Evolutionary conservation across 1,284 basidiomycete genomes (phyloP).

Genomic region (Ustilago loliicola): DNA sequence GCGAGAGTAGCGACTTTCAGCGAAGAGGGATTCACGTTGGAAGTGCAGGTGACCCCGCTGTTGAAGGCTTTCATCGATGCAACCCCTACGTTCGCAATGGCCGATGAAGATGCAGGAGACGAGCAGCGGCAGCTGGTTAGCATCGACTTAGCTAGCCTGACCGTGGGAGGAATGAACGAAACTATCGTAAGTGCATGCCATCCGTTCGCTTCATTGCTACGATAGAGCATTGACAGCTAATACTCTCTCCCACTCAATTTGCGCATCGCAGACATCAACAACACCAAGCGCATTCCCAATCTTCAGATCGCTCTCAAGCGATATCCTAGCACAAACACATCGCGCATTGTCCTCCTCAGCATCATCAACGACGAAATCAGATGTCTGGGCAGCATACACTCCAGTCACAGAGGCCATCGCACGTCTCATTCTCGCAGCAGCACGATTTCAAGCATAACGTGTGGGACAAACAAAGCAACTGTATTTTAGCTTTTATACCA

Average conservation of each 20-base stretch:
- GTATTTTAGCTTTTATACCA: not conserved
- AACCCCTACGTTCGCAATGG: not conserved
- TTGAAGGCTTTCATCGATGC: constrained; percentile 33
- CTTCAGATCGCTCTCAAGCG: constrained; percentile 30
- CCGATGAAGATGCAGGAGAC: not conserved
- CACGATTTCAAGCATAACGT: constrained; percentile 24
- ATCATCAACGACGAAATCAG: not conserved
- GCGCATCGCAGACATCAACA: constrained; percentile 18
- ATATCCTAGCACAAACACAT: constrained; percentile 22
- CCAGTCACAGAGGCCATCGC: constrained; percentile 34
- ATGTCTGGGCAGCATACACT: constrained; percentile 28
- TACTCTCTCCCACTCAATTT: not conserved
- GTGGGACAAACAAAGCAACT: not conserved
- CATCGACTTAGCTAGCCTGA: constrained; percentile 21
- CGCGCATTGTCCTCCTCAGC: constrained; percentile 8
- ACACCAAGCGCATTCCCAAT: constrained; percentile 31
- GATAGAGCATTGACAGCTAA: not conserved
- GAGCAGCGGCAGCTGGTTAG: not conserved
- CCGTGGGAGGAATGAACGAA: constrained; percentile 26
- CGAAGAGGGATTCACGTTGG: constrained; percentile 15
- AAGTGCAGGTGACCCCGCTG: constrained; percentile 19
- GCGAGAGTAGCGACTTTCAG: constrained; percentile 20
- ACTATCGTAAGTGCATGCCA: constrained; percentile 17
- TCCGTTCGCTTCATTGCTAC: too few species aligned
- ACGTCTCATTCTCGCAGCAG: constrained; percentile 31